Conservation (phyloP, 2,329 filamentous ascomycete genomes). For the Claviceps lovelessii region DNA sequence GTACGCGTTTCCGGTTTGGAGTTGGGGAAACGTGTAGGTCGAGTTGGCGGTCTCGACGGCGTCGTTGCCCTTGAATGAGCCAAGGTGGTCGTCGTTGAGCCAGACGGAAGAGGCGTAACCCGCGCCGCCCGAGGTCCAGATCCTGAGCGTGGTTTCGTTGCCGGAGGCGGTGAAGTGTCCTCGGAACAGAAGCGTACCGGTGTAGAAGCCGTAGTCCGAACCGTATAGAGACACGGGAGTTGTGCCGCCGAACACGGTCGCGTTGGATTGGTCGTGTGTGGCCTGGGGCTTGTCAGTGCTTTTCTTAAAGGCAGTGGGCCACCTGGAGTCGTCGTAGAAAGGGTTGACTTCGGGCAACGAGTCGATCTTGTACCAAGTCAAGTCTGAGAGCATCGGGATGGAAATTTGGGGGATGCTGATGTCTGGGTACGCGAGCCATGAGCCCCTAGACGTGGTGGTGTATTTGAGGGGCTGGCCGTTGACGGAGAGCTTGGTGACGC, state of each 20-base stretch:
- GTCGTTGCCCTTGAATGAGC: conserved; percentile 47
- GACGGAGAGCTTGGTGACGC: conserved; percentile 28
- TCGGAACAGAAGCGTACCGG: conserved; percentile 54
- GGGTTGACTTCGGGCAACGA: conserved; percentile 53
- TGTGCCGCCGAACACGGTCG: conserved; percentile 38
- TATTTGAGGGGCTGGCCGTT: conserved; percentile 26
- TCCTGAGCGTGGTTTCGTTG: conserved; percentile 39
- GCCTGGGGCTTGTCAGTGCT: conserved; percentile 26
- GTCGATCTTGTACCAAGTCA: conserved; percentile 57
- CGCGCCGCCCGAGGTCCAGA: conserved; percentile 50
- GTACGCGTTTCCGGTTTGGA: conserved; percentile 37
- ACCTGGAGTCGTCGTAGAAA: conserved; percentile 53
- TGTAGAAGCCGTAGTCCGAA: conserved; percentile 61
- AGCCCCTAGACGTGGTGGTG: conserved; percentile 25
- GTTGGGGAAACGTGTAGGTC: conserved; percentile 40
- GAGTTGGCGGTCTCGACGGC: conserved; percentile 33
- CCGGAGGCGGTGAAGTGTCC: conserved; percentile 54
- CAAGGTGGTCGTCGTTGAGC: conserved; percentile 48
- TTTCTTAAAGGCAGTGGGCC: conserved; percentile 24
- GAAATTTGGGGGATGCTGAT: conserved; percentile 33
- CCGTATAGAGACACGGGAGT: conserved; percentile 55
- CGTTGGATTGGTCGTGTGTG: conserved; percentile 42
- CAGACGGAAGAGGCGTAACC: conserved; percentile 55
- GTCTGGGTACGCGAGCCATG: conserved; percentile 34
- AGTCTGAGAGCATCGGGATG: conserved; percentile 30